Evolutionary conservation across 768 basidiomycete species (phyloP), one percentile per base, ranked within the genome.

Genomic region (Amanita brunnescens): DNA sequence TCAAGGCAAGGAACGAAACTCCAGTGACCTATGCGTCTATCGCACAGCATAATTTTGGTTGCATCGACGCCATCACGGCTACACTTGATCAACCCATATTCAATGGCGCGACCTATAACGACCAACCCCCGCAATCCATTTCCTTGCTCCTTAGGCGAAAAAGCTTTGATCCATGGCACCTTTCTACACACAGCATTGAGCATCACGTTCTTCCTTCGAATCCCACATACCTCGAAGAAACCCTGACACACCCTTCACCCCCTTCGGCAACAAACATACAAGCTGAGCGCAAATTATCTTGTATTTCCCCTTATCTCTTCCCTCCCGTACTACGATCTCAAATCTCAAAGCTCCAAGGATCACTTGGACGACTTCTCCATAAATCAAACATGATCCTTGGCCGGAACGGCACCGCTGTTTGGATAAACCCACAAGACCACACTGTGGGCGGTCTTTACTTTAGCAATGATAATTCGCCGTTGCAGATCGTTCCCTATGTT

Each of bases 51-150:
- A 77, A 78, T 2, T 84, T 83, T 56, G 83, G 83, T 13, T 85
- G 83, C 83, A 74, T 83, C 12, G 84, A 85, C 48, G 77, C 78
- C 6, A 69, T 81, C 33, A 73, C 73, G 2, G 70, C 77, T 1
- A 55, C 67, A 1, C 55, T 62, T 33, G 20, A 26, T 51, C 55
- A 50, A 9, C 49, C 55, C 48, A 21, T 49, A 38, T 20, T 44
- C 35, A 18, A 39, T 12, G 13, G 32, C 23, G 23, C 33, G 14
- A 45, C 39, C 21, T 14, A 5, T 20, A 23, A 26, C 30, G 8
- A 18, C n/a, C 12, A 34, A 18, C 39, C 37, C 1, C 49, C 47
- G 46, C 38, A 56, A 3, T 49, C 69, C 0, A 56, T 83, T 14
- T 73, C 75, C 0, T 70, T 85, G 45, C 70, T 86, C 7, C 62